These are phyloP conservation scores for Cornus florida DNA, from an alignment of 148 eudicot species.

Conservation along the genomic window DNA sequence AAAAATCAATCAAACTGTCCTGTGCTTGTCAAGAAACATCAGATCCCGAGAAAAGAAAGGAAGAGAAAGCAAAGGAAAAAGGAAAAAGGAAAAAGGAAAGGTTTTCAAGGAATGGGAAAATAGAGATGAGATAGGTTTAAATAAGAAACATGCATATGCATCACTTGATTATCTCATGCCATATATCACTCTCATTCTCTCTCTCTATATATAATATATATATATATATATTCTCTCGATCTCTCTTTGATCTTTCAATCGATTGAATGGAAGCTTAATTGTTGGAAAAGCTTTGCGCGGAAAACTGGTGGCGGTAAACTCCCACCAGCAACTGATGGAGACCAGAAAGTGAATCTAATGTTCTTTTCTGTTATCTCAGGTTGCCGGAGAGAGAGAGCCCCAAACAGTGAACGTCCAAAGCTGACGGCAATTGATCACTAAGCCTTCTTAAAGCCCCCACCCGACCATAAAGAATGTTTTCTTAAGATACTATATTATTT, in stretches of 20 bases:
- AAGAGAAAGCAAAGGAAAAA: not conserved
- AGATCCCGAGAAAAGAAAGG: constrained; percentile 26
- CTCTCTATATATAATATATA: constrained; percentile 1
- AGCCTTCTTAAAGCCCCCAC: constrained; percentile 44
- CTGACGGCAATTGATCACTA: constrained; percentile 30
- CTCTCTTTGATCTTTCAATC: constrained; percentile 2
- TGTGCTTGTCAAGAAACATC: constrained; percentile 24
- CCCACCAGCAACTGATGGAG: constrained; percentile 68
- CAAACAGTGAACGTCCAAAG: constrained; percentile 13
- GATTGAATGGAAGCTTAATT: constrained; percentile 43
- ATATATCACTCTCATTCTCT: not conserved
- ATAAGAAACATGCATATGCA: constrained; percentile 26
- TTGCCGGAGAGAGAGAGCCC: constrained; percentile 9
- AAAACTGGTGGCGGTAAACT: constrained; percentile 26
- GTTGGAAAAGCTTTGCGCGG: constrained; percentile 44
- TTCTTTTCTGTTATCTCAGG: not conserved
- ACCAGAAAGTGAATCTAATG: constrained; percentile 20
- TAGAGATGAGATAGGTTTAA: constrained; percentile 21
- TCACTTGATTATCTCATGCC: constrained; percentile 26
- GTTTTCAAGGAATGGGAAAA: not conserved
- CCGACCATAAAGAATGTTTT: constrained; percentile 15
- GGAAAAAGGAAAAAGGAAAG: not conserved
- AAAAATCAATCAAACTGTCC: constrained; percentile 1
- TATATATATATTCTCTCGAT: not conserved
- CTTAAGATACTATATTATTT: not conserved